phyloP scores from a whole-genome alignment of 208 protist species.

The Entamoeba moshkovskii region DNA sequence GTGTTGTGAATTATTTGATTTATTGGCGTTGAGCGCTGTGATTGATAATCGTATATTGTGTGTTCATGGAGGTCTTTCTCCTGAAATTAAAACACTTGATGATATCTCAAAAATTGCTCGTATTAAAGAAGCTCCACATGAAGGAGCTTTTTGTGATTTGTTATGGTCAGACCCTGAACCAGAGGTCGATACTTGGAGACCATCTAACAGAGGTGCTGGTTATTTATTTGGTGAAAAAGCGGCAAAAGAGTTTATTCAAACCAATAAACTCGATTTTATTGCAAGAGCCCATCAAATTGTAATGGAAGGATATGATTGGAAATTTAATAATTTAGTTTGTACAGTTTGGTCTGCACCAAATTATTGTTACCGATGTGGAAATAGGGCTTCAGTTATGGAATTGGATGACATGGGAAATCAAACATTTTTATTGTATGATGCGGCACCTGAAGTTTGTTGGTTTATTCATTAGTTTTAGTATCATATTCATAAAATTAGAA shows the following conservation, averaged over 20 bases:
- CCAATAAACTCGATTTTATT: constrained; percentile 29
- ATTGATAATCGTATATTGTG: constrained; percentile 19
- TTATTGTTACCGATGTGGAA: constrained; percentile 86
- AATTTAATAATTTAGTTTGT: constrained; percentile 62
- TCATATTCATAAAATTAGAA: neutral
- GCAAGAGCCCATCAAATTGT: constrained; percentile 70
- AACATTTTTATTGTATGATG: constrained; percentile 6
- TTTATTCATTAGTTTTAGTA: neutral
- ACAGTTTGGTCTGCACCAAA: constrained; percentile 88
- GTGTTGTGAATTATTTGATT: constrained; percentile 34
- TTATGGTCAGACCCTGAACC: neutral
- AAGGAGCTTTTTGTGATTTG: neutral
- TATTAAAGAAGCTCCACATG: neutral
- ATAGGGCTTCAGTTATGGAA: constrained; percentile 76
- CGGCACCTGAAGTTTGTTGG: constrained; percentile 5
- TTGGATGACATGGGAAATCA: constrained; percentile 9
- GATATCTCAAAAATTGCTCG: constrained; percentile 15
- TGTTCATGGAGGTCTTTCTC: constrained; percentile 38
- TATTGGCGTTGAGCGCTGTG: constrained; percentile 22
- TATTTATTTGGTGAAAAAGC: constrained; percentile 26
- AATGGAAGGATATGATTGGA: constrained; percentile 71
- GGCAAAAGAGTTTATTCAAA: constrained; percentile 5
- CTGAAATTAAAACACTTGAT: constrained; percentile 23
- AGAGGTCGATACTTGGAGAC: neutral
- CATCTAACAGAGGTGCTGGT: constrained; percentile 30